These are phyloP conservation scores for Coprinellus micaceus DNA, from an alignment of 768 basidiomycete genomes.

Conservation along the genomic window DNA sequence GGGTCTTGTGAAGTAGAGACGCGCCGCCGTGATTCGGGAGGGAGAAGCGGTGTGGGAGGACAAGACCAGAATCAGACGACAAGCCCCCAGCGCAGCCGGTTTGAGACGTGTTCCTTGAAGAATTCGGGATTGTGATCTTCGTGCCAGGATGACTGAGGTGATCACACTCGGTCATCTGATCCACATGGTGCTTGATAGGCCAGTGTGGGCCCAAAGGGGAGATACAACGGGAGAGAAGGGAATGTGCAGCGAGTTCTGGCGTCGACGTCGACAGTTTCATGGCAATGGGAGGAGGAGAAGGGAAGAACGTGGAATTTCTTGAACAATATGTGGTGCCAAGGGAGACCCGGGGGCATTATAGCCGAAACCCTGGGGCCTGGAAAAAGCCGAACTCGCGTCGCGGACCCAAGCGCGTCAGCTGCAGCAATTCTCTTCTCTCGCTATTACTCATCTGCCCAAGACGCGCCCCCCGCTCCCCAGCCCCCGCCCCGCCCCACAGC, in stretches of 20 bases:
- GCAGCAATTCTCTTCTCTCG: slow-evolving; percentile 29
- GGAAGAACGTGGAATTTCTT: slow-evolving; percentile 7
- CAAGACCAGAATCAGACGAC: slow-evolving; percentile 1
- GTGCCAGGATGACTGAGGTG: slow-evolving; percentile 24
- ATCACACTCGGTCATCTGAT: slow-evolving; percentile 33
- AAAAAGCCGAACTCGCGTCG: slow-evolving; percentile 51
- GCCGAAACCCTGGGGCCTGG: slow-evolving; percentile 44
- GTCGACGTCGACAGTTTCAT: slow-evolving; percentile 9
- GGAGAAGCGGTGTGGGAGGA: slow-evolving; percentile 13
- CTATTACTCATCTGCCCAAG: slow-evolving; percentile 27
- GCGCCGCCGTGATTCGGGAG: slow-evolving; percentile 14
- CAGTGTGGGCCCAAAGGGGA: background rate
- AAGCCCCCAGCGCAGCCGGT: background rate
- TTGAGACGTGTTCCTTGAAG: slow-evolving; percentile 3
- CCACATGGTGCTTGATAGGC: slow-evolving; percentile 7
- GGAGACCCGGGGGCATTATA: slow-evolving; percentile 24
- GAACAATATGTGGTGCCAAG: slow-evolving; percentile 9
- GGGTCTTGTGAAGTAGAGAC: slow-evolving; percentile 6
- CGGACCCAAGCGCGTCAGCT: slow-evolving; percentile 24
- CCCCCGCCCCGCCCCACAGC: slow-evolving; percentile 30
- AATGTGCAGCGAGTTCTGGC: slow-evolving; percentile 4
- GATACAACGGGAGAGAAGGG: slow-evolving; percentile 1
- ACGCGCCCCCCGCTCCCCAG: slow-evolving; percentile 30
- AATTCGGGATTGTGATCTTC: slow-evolving; percentile 14
- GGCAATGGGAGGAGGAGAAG: background rate